Conservation (phyloP, 148 eudicot genomes). For the Vaccinium vitisidaea region DNA sequence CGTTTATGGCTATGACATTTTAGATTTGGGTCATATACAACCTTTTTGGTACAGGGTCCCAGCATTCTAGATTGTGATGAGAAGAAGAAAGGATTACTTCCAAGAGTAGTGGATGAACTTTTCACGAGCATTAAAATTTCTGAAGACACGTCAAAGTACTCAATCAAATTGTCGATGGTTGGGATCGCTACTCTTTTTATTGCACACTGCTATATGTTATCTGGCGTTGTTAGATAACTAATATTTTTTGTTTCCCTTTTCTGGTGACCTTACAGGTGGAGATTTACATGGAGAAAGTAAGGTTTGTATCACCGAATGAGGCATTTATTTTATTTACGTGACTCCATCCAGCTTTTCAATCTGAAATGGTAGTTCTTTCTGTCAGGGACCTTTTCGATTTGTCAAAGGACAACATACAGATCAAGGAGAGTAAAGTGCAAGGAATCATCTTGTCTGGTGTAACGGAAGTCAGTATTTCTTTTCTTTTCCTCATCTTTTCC, state of each 20-base stretch:
- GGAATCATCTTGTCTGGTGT: constrained; percentile 74
- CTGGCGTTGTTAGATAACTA: not conserved
- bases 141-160: constrained; percentile 36
- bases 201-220: not conserved
- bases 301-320: constrained; percentile 47
- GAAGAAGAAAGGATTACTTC: constrained; percentile 68
- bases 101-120: constrained; percentile 78
- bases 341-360: not conserved
- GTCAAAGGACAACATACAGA: constrained; percentile 83
- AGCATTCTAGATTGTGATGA: constrained; percentile 55
- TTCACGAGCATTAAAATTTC: constrained; percentile 45
- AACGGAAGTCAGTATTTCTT: constrained; percentile 55
- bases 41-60: constrained; percentile 56
- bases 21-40: constrained; percentile 8
- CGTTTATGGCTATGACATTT: not conserved
- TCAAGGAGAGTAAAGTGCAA: constrained; percentile 76
- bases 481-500: not conserved
- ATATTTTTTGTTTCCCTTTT: not conserved
- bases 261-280: constrained; percentile 56
- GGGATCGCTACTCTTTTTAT: not conserved
- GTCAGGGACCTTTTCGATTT: constrained; percentile 89
- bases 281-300: constrained; percentile 95
- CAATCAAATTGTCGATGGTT: constrained; percentile 85
- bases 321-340: not conserved
- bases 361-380: constrained; percentile 18